Evolutionary conservation across 2,329 filamentous ascomycete species (phyloP).

Genomic region (Paecilomyces niveus): DNA sequence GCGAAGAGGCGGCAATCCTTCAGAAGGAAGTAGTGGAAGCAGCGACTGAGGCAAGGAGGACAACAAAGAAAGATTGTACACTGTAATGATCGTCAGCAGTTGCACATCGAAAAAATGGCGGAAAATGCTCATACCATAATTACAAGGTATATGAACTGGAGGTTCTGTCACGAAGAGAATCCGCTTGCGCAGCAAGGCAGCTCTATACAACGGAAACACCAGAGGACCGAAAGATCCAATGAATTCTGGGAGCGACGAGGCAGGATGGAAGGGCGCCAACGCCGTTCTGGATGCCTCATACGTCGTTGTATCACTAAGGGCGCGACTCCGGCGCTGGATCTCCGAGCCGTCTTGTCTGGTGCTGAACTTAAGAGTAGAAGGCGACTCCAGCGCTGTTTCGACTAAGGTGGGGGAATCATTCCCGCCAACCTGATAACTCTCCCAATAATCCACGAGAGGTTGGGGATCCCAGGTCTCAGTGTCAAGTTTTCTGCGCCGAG

Average conservation of each 20-base stretch:
- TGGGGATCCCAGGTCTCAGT: slow-evolving; percentile 56
- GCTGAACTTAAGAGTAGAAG: slow-evolving; percentile 42
- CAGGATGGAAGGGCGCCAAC: slow-evolving; percentile 74
- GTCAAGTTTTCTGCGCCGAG: slow-evolving; percentile 45
- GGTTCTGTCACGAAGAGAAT: slow-evolving; percentile 81
- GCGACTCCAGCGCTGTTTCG: slow-evolving; percentile 48
- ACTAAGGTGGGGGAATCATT: slow-evolving; percentile 29
- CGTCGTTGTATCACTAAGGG: slow-evolving; percentile 37
- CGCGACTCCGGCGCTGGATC: slow-evolving; percentile 23
- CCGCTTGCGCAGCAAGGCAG: slow-evolving; percentile 76
- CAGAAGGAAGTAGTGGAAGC: slow-evolving; percentile 59
- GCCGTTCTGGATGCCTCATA: slow-evolving; percentile 44
- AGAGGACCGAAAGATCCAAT: slow-evolving; percentile 82
- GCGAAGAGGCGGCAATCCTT: slow-evolving; percentile 54
- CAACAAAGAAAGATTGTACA: slow-evolving; percentile 89
- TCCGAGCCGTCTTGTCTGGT: slow-evolving; percentile 42
- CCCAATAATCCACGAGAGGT: slow-evolving; percentile 75
- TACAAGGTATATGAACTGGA: slow-evolving; percentile 77
- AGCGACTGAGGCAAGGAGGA: slow-evolving; percentile 77
- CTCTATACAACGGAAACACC: slow-evolving; percentile 84
- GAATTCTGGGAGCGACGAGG: slow-evolving; percentile 69
- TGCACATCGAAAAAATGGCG: neutral
- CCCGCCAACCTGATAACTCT: slow-evolving; percentile 35
- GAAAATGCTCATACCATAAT: slow-evolving; percentile 61
- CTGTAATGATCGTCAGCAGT: slow-evolving; percentile 40